These are phyloP conservation scores for Mediolabrus comicus DNA, from an alignment of 108 stramenopile genomes.

Conservation along the genomic window DNA sequence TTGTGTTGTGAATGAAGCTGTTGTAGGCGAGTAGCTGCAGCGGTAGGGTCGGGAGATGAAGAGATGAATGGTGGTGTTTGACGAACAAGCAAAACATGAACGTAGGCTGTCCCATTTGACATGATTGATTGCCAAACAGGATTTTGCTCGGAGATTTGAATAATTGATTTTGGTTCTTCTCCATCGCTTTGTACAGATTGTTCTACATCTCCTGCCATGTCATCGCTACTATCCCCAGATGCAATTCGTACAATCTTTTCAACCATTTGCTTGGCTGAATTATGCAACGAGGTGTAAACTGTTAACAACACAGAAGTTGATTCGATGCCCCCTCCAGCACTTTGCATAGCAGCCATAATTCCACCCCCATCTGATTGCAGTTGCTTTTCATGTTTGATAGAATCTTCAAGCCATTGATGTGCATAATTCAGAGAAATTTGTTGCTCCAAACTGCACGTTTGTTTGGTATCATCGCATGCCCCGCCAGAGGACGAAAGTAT, in stretches of 20 bases:
- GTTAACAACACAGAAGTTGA: constrained; percentile 74
- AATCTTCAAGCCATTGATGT: constrained; percentile 61
- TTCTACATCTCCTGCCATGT: neutral
- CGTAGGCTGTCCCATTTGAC: constrained; percentile 66
- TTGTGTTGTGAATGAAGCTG: constrained; percentile 43
- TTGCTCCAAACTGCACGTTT: constrained; percentile 13
- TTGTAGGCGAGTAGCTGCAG: constrained; percentile 31
- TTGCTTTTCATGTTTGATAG: constrained; percentile 51
- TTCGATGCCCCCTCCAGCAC: constrained; percentile 86
- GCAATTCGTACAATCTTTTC: neutral
- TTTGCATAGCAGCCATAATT: constrained; percentile 69
- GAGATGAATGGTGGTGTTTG: constrained; percentile 33
- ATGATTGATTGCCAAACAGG: constrained; percentile 66
- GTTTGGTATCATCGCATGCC: constrained; percentile 38
- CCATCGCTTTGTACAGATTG: constrained; percentile 9
- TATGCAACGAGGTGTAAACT: constrained; percentile 47
- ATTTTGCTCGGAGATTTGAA: constrained; percentile 50
- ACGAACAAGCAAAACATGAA: constrained; percentile 66
- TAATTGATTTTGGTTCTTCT: constrained; percentile 43
- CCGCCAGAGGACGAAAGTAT: constrained; percentile 47
- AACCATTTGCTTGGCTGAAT: constrained; percentile 13
- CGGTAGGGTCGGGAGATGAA: constrained; percentile 28
- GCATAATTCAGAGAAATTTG: constrained; percentile 54
- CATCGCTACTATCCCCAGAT: constrained; percentile 1
- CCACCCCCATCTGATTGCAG: constrained; percentile 61